These are phyloP conservation scores for Neurospora crassa DNA, from an alignment of 2,329 filamentous ascomycete genomes.

Conservation along the genomic window DNA sequence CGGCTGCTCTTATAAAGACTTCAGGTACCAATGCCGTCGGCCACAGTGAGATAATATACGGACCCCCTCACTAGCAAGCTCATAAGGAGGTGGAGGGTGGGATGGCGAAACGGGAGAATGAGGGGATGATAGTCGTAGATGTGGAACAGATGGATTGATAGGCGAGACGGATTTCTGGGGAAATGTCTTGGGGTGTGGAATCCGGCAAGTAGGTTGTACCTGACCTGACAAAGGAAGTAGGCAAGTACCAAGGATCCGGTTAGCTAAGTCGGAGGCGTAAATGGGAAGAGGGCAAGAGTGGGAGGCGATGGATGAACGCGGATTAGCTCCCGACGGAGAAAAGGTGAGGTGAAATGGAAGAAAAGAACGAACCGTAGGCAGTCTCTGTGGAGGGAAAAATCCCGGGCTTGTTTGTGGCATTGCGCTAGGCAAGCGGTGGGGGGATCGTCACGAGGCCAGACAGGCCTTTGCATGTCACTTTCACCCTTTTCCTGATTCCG, in stretches of 20 bases:
- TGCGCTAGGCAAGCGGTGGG: background rate
- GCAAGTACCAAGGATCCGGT: background rate
- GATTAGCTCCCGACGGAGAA: background rate
- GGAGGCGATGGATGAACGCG: background rate
- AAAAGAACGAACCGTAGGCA: background rate
- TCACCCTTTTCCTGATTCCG: background rate
- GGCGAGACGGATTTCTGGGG: background rate
- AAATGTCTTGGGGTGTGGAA: background rate
- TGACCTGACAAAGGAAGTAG: background rate
- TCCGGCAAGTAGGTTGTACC: background rate
- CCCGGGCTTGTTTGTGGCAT: background rate
- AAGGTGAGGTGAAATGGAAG: background rate
- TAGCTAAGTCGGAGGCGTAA: background rate
- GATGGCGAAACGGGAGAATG: conserved; percentile 2
- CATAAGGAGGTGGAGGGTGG: conserved; percentile 24
- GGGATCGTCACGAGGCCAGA: background rate
- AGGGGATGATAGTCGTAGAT: conserved; percentile 1
- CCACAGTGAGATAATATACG: conserved; percentile 11
- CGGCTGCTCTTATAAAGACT: conserved; percentile 6
- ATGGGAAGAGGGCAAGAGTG: background rate
- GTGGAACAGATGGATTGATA: background rate
- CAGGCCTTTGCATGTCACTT: background rate
- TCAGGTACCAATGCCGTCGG: conserved; percentile 20
- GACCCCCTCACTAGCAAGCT: conserved; percentile 32
- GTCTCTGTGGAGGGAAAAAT: background rate